These are phyloP conservation scores for Cercospora zeae-maydis DNA, from an alignment of 2,329 filamentous ascomycete species.

Conservation along the genomic window DNA sequence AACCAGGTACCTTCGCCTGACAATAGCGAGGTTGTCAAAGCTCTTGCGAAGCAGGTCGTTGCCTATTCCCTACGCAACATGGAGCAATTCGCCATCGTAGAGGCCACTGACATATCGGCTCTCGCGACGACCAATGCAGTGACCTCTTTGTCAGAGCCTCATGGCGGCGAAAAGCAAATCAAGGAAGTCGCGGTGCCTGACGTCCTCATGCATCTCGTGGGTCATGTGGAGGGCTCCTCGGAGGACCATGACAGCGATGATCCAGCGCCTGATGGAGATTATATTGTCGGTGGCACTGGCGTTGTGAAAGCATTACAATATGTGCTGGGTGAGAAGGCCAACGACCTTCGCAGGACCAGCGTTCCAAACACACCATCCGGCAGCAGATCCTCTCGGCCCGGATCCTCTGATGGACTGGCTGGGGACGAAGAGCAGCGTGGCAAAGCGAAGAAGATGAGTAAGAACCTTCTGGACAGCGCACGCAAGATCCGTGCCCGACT, in stretches of 20 bases:
- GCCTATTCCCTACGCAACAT: slow-evolving; percentile 92
- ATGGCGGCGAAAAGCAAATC: slow-evolving; percentile 49
- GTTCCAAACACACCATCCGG: slow-evolving; percentile 38
- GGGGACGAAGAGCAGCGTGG: slow-evolving; percentile 39
- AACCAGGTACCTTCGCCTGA: slow-evolving; percentile 63
- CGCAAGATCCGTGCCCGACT: slow-evolving; percentile 81
- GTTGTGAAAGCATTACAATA: slow-evolving; percentile 92
- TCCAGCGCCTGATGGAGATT: slow-evolving; percentile 81
- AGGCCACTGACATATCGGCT: slow-evolving; percentile 44
- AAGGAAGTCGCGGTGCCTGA: slow-evolving; percentile 67
- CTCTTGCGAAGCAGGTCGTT: slow-evolving; percentile 88
- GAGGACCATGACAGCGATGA: slow-evolving; percentile 59
- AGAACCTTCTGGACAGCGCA: slow-evolving; percentile 80
- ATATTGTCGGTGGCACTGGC: slow-evolving; percentile 91
- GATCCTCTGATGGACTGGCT: slow-evolving; percentile 26
- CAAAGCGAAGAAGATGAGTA: slow-evolving; percentile 89
- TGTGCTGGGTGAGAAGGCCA: slow-evolving; percentile 77
- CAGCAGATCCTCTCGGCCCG: slow-evolving; percentile 42
- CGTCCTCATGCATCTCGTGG: slow-evolving; percentile 81
- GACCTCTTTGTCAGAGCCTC: slow-evolving; percentile 41
- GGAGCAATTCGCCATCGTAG: slow-evolving; percentile 69
- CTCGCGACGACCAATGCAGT: slow-evolving; percentile 45
- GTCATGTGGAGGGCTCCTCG: slow-evolving; percentile 56
- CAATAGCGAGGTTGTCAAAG: slow-evolving; percentile 87
- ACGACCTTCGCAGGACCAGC: slow-evolving; percentile 39